Conservation (phyloP, 495 filamentous ascomycete genomes). For the Neohortaea acidophila region DNA sequence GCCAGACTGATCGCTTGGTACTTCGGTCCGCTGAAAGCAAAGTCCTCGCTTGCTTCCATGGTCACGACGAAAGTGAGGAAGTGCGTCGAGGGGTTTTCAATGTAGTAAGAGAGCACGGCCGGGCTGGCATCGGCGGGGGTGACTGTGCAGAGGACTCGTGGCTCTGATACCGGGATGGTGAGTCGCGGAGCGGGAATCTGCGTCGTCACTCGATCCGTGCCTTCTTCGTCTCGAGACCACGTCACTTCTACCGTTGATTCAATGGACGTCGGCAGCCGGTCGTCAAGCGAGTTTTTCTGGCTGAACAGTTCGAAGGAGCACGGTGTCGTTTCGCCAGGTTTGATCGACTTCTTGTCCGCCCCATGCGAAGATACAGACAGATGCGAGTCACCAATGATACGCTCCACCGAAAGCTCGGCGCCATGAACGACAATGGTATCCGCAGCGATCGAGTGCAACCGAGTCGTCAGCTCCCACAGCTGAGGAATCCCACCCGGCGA, state of each 20-base stretch:
- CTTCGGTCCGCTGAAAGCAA: conserved; percentile 87
- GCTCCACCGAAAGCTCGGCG: conserved; percentile 41
- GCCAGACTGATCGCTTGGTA: conserved; percentile 58
- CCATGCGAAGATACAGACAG: too few species aligned
- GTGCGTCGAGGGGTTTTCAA: conserved; percentile 90
- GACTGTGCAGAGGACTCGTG: conserved; percentile 60
- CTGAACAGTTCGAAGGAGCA: conserved; percentile 36
- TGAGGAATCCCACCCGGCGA: conserved; percentile 49
- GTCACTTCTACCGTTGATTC: conserved; percentile 60
- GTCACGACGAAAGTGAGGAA: conserved; percentile 79
- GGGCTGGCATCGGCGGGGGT: conserved; percentile 16
- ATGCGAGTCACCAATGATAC: conserved; percentile 39
- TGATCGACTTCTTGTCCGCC: neutral
- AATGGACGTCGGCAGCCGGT: conserved; percentile 52
- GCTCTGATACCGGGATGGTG: conserved; percentile 64
- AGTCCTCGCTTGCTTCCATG: conserved; percentile 85
- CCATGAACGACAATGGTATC: conserved; percentile 54
- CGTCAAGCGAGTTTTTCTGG: conserved; percentile 62
- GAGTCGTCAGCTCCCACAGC: conserved; percentile 60
- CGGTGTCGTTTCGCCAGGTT: neutral
- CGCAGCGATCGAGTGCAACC: conserved; percentile 57
- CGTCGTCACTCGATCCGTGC: conserved; percentile 37
- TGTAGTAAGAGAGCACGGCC: conserved; percentile 47
- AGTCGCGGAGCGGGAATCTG: conserved; percentile 61
- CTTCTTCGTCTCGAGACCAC: conserved; percentile 45